Percentiles rank a stretch among this genome's conserved stretches.
Conservation (phyloP, 1,284 basidiomycete species). For the Afroboletus lepidellus region DNA sequence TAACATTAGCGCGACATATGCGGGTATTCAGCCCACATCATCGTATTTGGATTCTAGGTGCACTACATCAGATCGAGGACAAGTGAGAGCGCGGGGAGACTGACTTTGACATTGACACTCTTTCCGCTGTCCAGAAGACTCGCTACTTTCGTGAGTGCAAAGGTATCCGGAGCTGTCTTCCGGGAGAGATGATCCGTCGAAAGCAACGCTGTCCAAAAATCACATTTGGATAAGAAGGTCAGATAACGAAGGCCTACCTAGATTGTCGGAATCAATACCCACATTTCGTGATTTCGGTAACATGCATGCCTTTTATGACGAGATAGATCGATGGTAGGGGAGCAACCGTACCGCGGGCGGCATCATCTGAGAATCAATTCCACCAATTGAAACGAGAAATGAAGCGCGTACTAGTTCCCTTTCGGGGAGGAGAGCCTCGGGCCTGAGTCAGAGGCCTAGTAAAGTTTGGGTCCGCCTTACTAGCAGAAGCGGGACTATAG, state of each 20-base stretch:
- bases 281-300: constrained; percentile 54
- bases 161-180: constrained; percentile 64
- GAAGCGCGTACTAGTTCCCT: too few species aligned
- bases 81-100: constrained; percentile 3
- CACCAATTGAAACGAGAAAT: too few species aligned
- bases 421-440: too few species aligned
- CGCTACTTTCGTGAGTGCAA: constrained; percentile 64
- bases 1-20: constrained; percentile 67
- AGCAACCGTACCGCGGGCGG: neutral
- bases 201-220: constrained; percentile 55
- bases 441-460: too few species aligned
- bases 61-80: constrained; percentile 1
- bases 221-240: too few species aligned
- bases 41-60: constrained; percentile 59
- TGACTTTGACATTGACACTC: constrained; percentile 35
- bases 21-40: constrained; percentile 59
- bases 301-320: constrained; percentile 63
- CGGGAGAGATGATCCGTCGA: constrained; percentile 69
- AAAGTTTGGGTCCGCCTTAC: too few species aligned
- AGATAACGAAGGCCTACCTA: too few species aligned
- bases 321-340: neutral
- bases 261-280: constrained; percentile 10
- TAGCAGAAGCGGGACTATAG: too few species aligned
- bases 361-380: too few species aligned
- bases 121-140: constrained; percentile 67